Base-by-base conservation (phyloP, 2,329 filamentous ascomycete species). In the Colletotrichum caudatum region DNA sequence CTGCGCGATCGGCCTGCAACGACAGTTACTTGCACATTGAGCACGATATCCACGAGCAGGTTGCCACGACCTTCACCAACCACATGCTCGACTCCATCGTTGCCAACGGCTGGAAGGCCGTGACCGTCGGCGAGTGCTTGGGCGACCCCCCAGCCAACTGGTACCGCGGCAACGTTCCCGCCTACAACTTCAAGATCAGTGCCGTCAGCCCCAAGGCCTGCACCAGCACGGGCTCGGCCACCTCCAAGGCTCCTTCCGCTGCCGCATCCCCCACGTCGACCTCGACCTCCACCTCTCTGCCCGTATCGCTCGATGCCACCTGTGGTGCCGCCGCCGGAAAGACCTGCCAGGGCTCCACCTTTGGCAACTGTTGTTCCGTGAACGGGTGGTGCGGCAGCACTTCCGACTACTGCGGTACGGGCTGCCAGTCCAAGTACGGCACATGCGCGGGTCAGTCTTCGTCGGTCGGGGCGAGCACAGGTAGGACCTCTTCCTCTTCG, bases 51-150 rank as follows among this genome's bases (percentile, higher is more conserved):
- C 82, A 85, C 5, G 76, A 81, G 65, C 80, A 80, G 70, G 77
- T 86, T 50, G 83, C 84, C 4, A 78, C 79, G 39, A 84, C 77
- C 75, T 83, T 85, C 78, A 82, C 86, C 37, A 77, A 81, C 18
- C 71, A 73, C 44, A 73, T 73, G 5, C 69, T 73, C 35, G 69
- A 72, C 44, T 72, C 69, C 20, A n/a, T 73, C 7, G 71, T 68
- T 18, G 60, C 59, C 20, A 73, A 80, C 76, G 70, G 76, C 81
- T 14, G 79, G 78, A 57, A 56, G 70, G 23, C 79, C 8, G 84
- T 85, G 16, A 84, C 83, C 7, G 78, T 86, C 20, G 84, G 84
- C 56, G 83, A 85, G 72, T 86, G 84, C 73, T 77, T 86, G 46
- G 81, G 80, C 12, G 84, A 86, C 73, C 80, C 82, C 12, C 65